Evolutionary conservation across 768 basidiomycete genomes (phyloP).

Genomic region (Lactarius tabidus): DNA sequence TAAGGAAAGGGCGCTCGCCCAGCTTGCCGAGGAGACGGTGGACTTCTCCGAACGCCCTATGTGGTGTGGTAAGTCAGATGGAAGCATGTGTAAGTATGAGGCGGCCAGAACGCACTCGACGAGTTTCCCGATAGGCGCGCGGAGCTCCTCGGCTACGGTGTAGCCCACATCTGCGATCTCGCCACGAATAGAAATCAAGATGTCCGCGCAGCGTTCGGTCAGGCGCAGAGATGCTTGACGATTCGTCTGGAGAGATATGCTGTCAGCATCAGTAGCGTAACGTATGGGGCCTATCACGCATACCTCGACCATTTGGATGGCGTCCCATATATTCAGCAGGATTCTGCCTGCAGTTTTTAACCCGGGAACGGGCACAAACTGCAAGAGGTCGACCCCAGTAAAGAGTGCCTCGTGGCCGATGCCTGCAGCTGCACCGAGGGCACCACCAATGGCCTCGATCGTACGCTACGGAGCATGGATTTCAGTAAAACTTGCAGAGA

Average conservation of each 20-base stretch:
- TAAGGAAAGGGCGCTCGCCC: slow-evolving; percentile 64
- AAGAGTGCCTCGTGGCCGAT: slow-evolving; percentile 45
- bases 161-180: slow-evolving; percentile 60
- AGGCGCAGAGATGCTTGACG: slow-evolving; percentile 64
- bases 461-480: slow-evolving; percentile 25
- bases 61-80: neutral
- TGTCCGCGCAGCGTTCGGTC: slow-evolving; percentile 67
- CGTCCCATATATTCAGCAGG: slow-evolving; percentile 61
- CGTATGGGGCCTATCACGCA: neutral
- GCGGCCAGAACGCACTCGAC: slow-evolving; percentile 41
- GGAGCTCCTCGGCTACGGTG: slow-evolving; percentile 45
- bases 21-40: slow-evolving; percentile 54
- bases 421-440: slow-evolving; percentile 40
- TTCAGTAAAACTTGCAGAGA: neutral
- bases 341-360: slow-evolving; percentile 48
- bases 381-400: slow-evolving; percentile 40
- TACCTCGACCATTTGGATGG: slow-evolving; percentile 58
- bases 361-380: slow-evolving; percentile 55
- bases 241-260: slow-evolving; percentile 48
- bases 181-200: slow-evolving; percentile 59
- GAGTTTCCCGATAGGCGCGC: slow-evolving; percentile 47
- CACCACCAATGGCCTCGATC: slow-evolving; percentile 30
- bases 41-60: slow-evolving; percentile 43
- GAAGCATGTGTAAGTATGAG: neutral
- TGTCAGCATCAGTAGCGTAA: neutral